Evolutionary conservation across 2,329 filamentous ascomycete species (phyloP).

Genomic region (Aspergillus fructus): DNA sequence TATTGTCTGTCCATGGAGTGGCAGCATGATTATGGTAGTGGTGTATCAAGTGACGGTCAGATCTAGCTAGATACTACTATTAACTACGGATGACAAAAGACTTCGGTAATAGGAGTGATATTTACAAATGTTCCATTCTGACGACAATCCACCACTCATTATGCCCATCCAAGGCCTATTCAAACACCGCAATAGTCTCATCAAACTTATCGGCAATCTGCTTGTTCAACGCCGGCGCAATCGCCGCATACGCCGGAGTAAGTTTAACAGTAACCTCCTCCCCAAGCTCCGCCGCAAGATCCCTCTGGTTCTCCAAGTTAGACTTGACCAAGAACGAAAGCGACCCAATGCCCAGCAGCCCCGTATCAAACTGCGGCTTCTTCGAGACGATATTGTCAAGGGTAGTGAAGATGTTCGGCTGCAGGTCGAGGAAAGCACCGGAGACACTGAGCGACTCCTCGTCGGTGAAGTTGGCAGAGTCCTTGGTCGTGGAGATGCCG

Average conservation of each 20-base stretch:
- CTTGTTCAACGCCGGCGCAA: constrained; percentile 18
- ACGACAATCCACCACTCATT: too few species aligned
- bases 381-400: constrained; percentile 19
- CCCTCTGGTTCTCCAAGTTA: constrained; percentile 15
- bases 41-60: not conserved
- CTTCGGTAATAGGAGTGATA: too few species aligned
- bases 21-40: not conserved
- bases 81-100: too few species aligned
- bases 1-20: too few species aligned
- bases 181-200: constrained; percentile 16
- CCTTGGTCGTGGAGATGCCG: constrained; percentile 9
- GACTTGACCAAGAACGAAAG: constrained; percentile 19
- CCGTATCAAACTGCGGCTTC: constrained; percentile 19
- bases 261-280: constrained; percentile 15
- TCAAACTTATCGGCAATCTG: constrained; percentile 18
- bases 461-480: constrained; percentile 17
- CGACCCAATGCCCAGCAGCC: constrained; percentile 17
- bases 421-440: constrained; percentile 13
- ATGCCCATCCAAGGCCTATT: not conserved
- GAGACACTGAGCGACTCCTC: constrained; percentile 17
- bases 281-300: constrained; percentile 15
- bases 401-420: constrained; percentile 19
- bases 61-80: not conserved
- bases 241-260: constrained; percentile 11
- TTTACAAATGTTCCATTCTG: too few species aligned